Evolutionary conservation across 1,284 basidiomycete genomes (phyloP).

Genomic region (Marasmius fiardii): DNA sequence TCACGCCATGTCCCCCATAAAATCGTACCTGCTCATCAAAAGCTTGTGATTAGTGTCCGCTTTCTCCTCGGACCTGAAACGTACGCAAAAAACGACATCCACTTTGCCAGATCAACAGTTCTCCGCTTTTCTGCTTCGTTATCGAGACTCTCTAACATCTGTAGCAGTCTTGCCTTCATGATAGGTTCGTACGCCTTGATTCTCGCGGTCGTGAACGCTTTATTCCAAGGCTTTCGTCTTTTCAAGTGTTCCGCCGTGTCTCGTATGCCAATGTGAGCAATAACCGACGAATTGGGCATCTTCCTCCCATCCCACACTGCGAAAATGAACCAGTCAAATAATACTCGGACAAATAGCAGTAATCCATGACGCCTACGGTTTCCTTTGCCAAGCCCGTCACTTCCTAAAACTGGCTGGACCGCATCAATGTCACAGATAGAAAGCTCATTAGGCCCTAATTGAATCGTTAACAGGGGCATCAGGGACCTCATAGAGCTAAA

Average conservation of each 20-base stretch:
- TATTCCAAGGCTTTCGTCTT: neutral
- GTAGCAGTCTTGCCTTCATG: neutral
- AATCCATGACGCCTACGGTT: neutral
- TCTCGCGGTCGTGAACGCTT: neutral
- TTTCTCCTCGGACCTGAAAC: neutral
- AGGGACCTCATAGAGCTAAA: neutral
- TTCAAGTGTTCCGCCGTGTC: neutral
- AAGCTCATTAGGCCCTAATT: neutral
- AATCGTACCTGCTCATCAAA: conserved; percentile 7
- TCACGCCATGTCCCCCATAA: conserved; percentile 12
- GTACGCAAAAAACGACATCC: neutral
- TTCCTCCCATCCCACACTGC: neutral
- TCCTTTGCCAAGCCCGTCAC: neutral
- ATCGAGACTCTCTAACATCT: neutral
- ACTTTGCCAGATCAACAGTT: neutral
- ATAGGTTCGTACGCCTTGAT: neutral
- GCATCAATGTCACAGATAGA: neutral
- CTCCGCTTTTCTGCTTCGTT: neutral
- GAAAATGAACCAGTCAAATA: neutral
- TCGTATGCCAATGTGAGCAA: neutral
- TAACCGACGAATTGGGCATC: neutral
- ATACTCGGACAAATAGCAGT: neutral
- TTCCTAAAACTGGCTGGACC: neutral
- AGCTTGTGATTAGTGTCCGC: neutral
- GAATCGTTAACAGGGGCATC: neutral